Conservation (phyloP, 371 early-diverging fungal genomes). For the Mucor sp. region DNA sequence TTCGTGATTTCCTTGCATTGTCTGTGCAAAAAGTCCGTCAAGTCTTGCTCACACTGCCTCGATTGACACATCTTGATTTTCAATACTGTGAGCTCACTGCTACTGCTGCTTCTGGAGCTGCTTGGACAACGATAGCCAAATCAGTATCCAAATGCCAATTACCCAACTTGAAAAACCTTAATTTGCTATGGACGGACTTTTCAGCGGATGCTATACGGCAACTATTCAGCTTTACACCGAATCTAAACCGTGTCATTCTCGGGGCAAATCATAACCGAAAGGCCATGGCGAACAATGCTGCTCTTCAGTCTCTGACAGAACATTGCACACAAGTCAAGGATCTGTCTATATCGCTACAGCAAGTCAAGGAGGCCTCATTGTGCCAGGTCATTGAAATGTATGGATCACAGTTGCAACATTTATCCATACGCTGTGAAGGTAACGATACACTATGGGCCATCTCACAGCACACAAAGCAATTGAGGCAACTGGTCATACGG, state of each 20-base stretch:
- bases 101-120: background rate
- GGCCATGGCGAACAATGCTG: constrained; percentile 34
- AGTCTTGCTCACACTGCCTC: constrained; percentile 18
- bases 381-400: constrained; percentile 31
- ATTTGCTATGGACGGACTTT: constrained; percentile 49
- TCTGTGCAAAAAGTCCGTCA: constrained; percentile 41
- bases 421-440: constrained; percentile 38
- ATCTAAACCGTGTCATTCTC: constrained; percentile 23
- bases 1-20: constrained; percentile 44
- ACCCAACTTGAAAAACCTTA: constrained; percentile 13
- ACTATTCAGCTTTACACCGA: constrained; percentile 27
- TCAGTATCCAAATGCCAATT: background rate
- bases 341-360: constrained; percentile 44
- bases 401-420: constrained; percentile 24
- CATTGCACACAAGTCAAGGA: constrained; percentile 25
- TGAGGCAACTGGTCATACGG: constrained; percentile 31
- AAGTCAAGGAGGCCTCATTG: constrained; percentile 33
- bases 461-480: constrained; percentile 27
- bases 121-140: background rate
- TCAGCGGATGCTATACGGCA: constrained; percentile 29
- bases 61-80: constrained; percentile 23
- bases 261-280: constrained; percentile 50
- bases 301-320: constrained; percentile 22
- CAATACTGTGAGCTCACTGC: constrained; percentile 35
- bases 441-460: constrained; percentile 29